Base-by-base conservation (phyloP, 306 rosid species). In the Cajanus cajan region DNA sequence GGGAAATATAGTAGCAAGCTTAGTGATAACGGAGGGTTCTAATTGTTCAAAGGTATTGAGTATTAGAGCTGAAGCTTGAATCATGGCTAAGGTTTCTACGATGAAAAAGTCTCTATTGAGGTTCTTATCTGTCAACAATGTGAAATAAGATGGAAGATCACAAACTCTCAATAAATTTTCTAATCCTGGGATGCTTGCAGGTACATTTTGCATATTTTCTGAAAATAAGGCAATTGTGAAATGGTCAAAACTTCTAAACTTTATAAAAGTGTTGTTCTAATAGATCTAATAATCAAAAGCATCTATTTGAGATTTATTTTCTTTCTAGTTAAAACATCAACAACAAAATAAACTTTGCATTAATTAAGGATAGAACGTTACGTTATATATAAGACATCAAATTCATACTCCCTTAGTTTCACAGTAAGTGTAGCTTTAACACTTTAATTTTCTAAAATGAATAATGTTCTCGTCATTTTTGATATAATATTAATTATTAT, bases 1-100 rank as follows among this genome's bases (percentile, higher is more conserved):
- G 43, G 78, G 64, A 21, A 79, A 70, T 10, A 69, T 37, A 37
- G 82, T 12, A 34, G 51, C 39, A 1, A 79, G 72, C 11, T 59
- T 47, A 5, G 83, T 34, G 14, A 70, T 59, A 7, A 33, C 44
- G 14, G 78, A n/a, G 33, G 72, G 1, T 71, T 79, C 83, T 15
- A 79, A 44, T 0, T 71, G 28, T 7, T 79, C 78, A 18, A 70
- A 79, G 4, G 71, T 79, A 8, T 79, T 79, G 72, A 79, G 54
- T 36, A 71, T 33, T 22, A 79, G 52, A 25, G n/a, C 40, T 8
- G 78, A 58, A n/a, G 72, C 78, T 31, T 31, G 61, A 5, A 65
- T 13, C 71, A 69, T 70, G 31, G 77, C 22, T 45, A 39, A 7
- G 31, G 77, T 71, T 61, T 79, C 78, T 59, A 34, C 9, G 2